A percentile compares a stretch with the other conserved stretches of the same genome.
Evolutionary conservation across 495 filamentous ascomycete genomes (phyloP).

Genomic region (Aspergillus biplanus): DNA sequence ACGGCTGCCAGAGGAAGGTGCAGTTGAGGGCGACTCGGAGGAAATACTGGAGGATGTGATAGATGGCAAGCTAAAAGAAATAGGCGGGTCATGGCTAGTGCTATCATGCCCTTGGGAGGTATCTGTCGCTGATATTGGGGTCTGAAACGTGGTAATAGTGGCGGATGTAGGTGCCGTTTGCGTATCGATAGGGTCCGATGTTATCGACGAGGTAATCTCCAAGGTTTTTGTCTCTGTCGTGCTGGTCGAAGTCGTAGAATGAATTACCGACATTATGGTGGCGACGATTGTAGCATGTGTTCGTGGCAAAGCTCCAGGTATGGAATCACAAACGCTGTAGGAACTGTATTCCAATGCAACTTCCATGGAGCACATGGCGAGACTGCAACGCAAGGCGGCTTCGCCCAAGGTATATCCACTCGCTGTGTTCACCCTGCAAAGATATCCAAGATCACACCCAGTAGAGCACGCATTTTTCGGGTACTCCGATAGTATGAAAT

Average conservation of each 20-base stretch:
- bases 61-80: constrained; percentile 6
- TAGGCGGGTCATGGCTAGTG: constrained; percentile 10
- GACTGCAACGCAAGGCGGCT: constrained; percentile 65
- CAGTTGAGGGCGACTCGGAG: constrained; percentile 1
- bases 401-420: constrained; percentile 73
- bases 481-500: constrained; percentile 65
- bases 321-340: constrained; percentile 61
- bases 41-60: constrained; percentile 15
- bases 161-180: constrained; percentile 14
- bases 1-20: constrained; percentile 13
- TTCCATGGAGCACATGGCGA: constrained; percentile 44
- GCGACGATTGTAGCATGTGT: constrained; percentile 66
- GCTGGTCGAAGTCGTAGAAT: constrained; percentile 26
- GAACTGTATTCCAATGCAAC: constrained; percentile 38
- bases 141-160: constrained; percentile 20
- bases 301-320: constrained; percentile 54
- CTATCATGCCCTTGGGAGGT: constrained; percentile 8
- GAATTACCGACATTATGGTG: constrained; percentile 49
- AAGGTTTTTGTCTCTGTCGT: constrained; percentile 16
- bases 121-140: constrained; percentile 17
- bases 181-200: neutral
- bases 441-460: constrained; percentile 58
- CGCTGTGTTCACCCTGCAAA: constrained; percentile 62
- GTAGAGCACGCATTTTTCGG: constrained; percentile 49
- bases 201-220: constrained; percentile 15